A percentile compares a stretch with the other conserved stretches of the same genome.
Conservation (phyloP, 2,329 filamentous ascomycete species). For the Aspergillus sp. region DNA sequence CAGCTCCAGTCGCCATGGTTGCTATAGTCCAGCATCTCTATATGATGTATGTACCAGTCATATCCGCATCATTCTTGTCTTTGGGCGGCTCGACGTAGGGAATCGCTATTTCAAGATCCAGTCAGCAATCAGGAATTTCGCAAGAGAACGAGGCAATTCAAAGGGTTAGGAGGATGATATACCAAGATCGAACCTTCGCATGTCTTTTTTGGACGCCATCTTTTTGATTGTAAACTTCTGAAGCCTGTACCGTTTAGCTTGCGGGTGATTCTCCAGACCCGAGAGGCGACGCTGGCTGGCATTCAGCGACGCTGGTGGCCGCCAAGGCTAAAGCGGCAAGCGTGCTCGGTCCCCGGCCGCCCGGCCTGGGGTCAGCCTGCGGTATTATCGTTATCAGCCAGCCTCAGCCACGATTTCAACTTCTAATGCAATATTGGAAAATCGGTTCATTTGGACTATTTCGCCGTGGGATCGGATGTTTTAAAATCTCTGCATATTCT, state of each 20-base stretch:
- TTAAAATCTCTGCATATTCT: no score
- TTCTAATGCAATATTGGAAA: no score
- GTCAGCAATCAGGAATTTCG: slow-evolving; percentile 14
- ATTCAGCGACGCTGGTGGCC: slow-evolving; percentile 2
- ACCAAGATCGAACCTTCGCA: slow-evolving; percentile 74
- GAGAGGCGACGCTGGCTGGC: slow-evolving; percentile 12
- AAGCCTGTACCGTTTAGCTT: background rate
- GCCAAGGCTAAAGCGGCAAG: slow-evolving; percentile 25
- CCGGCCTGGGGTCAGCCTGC: no score
- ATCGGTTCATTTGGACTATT: no score
- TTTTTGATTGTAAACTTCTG: slow-evolving; percentile 17
- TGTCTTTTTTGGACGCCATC: slow-evolving; percentile 73
- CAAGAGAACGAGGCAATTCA: background rate
- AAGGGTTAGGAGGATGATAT: slow-evolving; percentile 32
- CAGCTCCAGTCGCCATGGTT: slow-evolving; percentile 11
- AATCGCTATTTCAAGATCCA: slow-evolving; percentile 61
- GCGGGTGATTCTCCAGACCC: background rate
- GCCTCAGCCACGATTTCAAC: no score
- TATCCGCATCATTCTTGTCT: slow-evolving; percentile 64
- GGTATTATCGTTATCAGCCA: no score
- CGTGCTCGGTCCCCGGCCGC: no score
- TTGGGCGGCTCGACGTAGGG: slow-evolving; percentile 77
- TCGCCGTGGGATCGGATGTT: no score
- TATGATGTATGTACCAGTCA: slow-evolving; percentile 59
- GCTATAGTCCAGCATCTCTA: background rate